phyloP scores from a whole-genome alignment of 192 early-diverging fungal genomes.

The Coemansia sp. region DNA sequence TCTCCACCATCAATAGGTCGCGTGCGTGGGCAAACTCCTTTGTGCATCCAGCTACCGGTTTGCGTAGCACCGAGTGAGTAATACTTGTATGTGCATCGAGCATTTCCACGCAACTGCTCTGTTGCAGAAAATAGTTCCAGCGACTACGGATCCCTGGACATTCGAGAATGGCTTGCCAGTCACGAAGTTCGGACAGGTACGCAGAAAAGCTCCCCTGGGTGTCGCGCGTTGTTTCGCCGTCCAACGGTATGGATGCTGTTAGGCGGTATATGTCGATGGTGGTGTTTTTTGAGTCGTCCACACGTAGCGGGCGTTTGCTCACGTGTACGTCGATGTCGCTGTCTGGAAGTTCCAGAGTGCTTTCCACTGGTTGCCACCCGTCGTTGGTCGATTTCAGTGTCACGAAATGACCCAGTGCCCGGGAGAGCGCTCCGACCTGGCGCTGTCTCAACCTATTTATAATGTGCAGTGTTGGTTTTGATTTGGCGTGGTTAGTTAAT shows the following conservation, averaged over 20 bases:
- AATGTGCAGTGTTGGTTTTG: not conserved
- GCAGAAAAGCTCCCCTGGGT: slow-evolving; percentile 46
- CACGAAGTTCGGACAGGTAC: slow-evolving; percentile 50
- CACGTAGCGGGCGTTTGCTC: slow-evolving; percentile 7
- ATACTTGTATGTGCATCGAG: slow-evolving; percentile 46
- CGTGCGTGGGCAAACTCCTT: slow-evolving; percentile 38
- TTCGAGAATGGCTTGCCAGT: slow-evolving; percentile 54
- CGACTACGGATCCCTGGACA: slow-evolving; percentile 45
- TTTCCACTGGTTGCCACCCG: slow-evolving; percentile 33
- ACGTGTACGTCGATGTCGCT: slow-evolving; percentile 48
- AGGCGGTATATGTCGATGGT: slow-evolving; percentile 38
- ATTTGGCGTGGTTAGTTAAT: too few relatives aligned
- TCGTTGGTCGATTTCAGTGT: slow-evolving; percentile 42
- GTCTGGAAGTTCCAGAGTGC: slow-evolving; percentile 11
- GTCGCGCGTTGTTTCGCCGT: slow-evolving; percentile 33
- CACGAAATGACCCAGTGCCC: slow-evolving; percentile 47
- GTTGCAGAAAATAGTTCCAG: slow-evolving; percentile 50
- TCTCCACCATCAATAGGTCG: slow-evolving; percentile 52
- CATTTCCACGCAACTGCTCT: slow-evolving; percentile 44
- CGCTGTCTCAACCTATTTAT: slow-evolving; percentile 39
- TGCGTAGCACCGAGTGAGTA: slow-evolving; percentile 36
- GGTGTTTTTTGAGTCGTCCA: not conserved
- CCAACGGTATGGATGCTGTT: slow-evolving; percentile 46
- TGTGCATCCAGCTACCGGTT: slow-evolving; percentile 35
- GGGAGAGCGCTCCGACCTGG: slow-evolving; percentile 46